A percentile compares a stretch with the other conserved stretches of the same genome.
Conservation (phyloP, 169 alveolate genomes). For the Cystoisospora suis region DNA sequence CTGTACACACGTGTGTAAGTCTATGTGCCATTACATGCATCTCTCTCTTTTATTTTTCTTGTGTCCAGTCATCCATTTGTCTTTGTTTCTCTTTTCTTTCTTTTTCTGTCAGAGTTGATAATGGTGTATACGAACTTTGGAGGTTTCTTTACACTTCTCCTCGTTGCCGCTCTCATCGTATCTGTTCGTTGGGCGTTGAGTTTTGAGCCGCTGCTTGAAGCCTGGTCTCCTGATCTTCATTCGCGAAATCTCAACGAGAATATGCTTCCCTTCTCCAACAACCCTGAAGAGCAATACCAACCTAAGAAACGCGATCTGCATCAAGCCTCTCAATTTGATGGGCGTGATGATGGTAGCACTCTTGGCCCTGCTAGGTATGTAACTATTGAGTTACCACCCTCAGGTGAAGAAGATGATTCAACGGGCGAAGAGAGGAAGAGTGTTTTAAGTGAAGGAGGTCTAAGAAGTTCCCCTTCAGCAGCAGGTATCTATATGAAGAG, state of each 20-base stretch:
- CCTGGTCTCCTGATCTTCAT: conserved; percentile 86
- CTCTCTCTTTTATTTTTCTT: neutral
- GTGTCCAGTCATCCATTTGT: neutral
- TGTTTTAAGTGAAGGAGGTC: too few relatives aligned
- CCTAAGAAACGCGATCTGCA: too few relatives aligned
- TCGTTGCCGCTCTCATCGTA: conserved; percentile 79
- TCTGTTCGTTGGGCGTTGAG: conserved; percentile 82
- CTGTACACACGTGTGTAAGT: too few relatives aligned
- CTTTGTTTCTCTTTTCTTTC: neutral
- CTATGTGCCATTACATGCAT: too few relatives aligned
- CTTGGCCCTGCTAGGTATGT: neutral
- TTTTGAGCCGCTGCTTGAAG: conserved; percentile 85
- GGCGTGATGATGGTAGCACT: too few relatives aligned
- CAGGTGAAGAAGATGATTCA: too few relatives aligned
- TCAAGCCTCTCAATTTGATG: too few relatives aligned
- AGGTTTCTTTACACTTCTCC: conserved; percentile 81
- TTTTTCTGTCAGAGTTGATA: conserved; percentile 70
- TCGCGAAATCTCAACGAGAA: conserved; percentile 84
- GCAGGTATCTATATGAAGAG: too few relatives aligned
- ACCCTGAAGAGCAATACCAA: too few relatives aligned
- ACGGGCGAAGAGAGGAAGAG: too few relatives aligned
- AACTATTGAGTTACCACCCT: neutral
- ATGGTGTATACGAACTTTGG: conserved; percentile 88
- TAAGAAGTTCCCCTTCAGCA: too few relatives aligned
- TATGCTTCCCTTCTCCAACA: conserved; percentile 65